Percentiles rank a stretch among this genome's conserved stretches.
These are phyloP conservation scores for Gillenia trifoliata DNA, from an alignment of 306 rosid genomes.

Conservation along the genomic window DNA sequence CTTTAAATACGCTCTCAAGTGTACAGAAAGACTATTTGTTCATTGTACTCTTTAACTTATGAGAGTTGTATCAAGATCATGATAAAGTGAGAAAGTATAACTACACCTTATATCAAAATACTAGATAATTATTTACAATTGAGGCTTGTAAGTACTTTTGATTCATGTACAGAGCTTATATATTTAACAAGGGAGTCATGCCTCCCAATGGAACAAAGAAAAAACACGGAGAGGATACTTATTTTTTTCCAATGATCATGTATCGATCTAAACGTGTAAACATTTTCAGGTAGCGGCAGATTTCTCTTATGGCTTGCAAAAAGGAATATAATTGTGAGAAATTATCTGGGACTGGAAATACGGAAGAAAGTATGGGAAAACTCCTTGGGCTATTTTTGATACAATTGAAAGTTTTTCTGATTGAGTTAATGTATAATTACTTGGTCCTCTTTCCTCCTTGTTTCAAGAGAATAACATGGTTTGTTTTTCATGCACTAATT, in stretches of 20 bases:
- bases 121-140: neutral
- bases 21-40: too few species aligned
- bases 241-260: neutral
- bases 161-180: neutral
- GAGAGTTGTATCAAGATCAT: too few species aligned
- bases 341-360: conserved; percentile 86
- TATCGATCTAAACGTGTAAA: neutral
- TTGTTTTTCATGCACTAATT: conserved; percentile 6
- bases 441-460: conserved; percentile 17
- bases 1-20: too few species aligned
- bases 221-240: neutral
- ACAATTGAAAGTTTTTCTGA: conserved; percentile 15
- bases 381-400: conserved; percentile 13
- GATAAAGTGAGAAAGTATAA: too few species aligned
- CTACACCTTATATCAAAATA: neutral
- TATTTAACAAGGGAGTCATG: too few species aligned
- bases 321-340: conserved; percentile 51
- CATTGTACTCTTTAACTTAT: too few species aligned
- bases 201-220: too few species aligned
- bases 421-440: conserved; percentile 17
- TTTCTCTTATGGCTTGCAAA: conserved; percentile 86
- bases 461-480: neutral
- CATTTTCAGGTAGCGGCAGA: conserved; percentile 76
- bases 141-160: neutral
- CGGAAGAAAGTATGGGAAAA: conserved; percentile 56